These are phyloP conservation scores for Exutisphaerella laricina DNA, from an alignment of 2,329 filamentous ascomycete genomes.

Conservation along the genomic window DNA sequence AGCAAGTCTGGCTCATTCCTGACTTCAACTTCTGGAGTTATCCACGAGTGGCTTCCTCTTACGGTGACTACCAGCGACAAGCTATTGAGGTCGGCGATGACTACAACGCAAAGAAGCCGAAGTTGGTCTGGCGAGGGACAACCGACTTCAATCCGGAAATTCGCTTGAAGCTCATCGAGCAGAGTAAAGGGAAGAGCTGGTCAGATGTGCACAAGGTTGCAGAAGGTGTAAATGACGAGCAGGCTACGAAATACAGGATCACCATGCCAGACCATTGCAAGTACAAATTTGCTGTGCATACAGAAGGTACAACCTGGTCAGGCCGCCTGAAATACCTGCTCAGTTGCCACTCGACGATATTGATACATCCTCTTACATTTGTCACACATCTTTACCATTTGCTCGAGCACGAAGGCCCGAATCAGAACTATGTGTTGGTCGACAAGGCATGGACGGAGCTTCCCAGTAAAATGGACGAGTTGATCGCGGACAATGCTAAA, in stretches of 20 bases:
- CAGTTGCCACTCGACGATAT: conserved; percentile 30
- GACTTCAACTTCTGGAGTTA: conserved; percentile 52
- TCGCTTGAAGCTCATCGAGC: conserved; percentile 30
- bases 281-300: conserved; percentile 31
- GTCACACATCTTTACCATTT: conserved; percentile 32
- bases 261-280: conserved; percentile 31
- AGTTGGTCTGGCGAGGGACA: conserved; percentile 48
- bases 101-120: conserved; percentile 40
- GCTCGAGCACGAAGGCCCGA: conserved; percentile 22
- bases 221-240: conserved; percentile 22
- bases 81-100: conserved; percentile 23
- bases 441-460: conserved; percentile 30
- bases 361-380: conserved; percentile 29
- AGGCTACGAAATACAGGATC: conserved; percentile 23
- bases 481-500: conserved; percentile 21
- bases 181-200: conserved; percentile 38
- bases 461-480: conserved; percentile 22
- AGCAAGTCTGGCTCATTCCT: conserved; percentile 46
- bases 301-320: conserved; percentile 34
- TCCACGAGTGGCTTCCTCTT: conserved; percentile 30
- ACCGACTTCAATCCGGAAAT: conserved; percentile 30
- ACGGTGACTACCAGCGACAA: conserved; percentile 23
- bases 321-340: conserved; percentile 33
- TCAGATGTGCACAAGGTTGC: conserved; percentile 37
- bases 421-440: conserved; percentile 31